Base-by-base conservation (phyloP, 306 rosid species). In the Cercis canadensis region DNA sequence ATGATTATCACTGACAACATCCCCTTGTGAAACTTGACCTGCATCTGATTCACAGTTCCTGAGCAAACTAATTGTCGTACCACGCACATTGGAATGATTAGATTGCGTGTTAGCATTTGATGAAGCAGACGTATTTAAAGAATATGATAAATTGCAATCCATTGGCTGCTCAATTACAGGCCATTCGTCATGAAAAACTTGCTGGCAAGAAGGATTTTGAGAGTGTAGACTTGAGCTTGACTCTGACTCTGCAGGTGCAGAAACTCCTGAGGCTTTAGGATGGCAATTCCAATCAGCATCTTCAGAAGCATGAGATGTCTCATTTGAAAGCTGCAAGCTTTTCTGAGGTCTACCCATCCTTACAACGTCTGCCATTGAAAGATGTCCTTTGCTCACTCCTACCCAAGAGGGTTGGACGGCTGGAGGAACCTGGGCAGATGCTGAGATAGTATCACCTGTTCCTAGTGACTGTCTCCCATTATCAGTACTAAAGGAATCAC, bases 351-450 rank as follows among this genome's bases (percentile, higher is more conserved):
- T 82, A 52, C 89, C 93, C 83, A 85, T 70, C 75, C 78, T 85
- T 7, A 90, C 87, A 75, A 90, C 32, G 65, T 90, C 93, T 53
- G 89, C 93, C 89, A 83, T 85, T 54, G 93, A 83, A 80, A 82
- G 85, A 71, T 77, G 75, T 53, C 75, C 88, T 47, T 57, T 82
- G 65, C 72, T 80, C 62, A 55, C 75, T 44, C 82, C 78, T 36
- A 17, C 34, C 71, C 63, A 70, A 49, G 71, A 16, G 65, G 87
- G 70, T 51, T 74, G 74, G 72, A 57, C 63, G 62, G 78, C 82
- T 53, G 45, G 5, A 62, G 88, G 76, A 57, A 77, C 76, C 72
- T 77, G 80, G 39, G 72, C 17, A 18, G 78, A 65, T 72, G 61
- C 56, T 18, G 69, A 71, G 41, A 70, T 16, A 15, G 73, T 58